Base-by-base conservation (phyloP, 2,329 filamentous ascomycete genomes). In the Pyrenophora tritici-repentis region DNA sequence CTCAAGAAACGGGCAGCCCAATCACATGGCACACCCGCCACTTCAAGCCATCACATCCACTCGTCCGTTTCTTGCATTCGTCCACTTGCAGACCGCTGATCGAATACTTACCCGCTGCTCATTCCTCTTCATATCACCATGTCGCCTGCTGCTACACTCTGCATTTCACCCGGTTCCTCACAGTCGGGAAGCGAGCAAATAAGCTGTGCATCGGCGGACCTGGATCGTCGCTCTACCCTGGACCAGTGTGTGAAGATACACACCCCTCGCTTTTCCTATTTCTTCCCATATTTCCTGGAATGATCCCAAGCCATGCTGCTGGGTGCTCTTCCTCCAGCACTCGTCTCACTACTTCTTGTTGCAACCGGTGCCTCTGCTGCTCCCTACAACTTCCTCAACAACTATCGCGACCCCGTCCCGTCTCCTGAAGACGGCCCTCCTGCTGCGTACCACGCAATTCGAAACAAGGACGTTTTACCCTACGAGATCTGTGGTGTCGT, bases 401-500 rank as follows among this genome's bases (percentile, higher is more conserved):
- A 67, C 47, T 67, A 66, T 55, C 58, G 50, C 50, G 49, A 61
- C 56, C 56, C 64, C 36, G 61, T 67, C 36, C 64, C 66, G 7
- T 53, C 64, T 41, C 62, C 68, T 38, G 54, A 64, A 49, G 60
- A 72, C 57, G 63, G 65, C 14, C 63, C 67, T 38, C 65, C 68
- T 42, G 62, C 63, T 33, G 63, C 70, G 8, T 48, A 55, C 31
- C 42, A 68, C 64, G 69, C 69, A 14, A 54, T 62, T 20, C 61
- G 66, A 61, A 61, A 73, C 61, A 68, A 57, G 57, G 75, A 81
- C 14, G 84, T 88, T 48, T 83, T 97, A 17, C 90, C 91, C 14
- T 86, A 85, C 52, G 88, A 97, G 73, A 86, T 97, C 62, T 88
- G 89, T 58, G 90, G 87, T 60, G 89, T 97, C 53, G 82, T 93